Evolutionary conservation across 2,329 filamentous ascomycete species (phyloP).

Genomic region (Orbilia oligospora): DNA sequence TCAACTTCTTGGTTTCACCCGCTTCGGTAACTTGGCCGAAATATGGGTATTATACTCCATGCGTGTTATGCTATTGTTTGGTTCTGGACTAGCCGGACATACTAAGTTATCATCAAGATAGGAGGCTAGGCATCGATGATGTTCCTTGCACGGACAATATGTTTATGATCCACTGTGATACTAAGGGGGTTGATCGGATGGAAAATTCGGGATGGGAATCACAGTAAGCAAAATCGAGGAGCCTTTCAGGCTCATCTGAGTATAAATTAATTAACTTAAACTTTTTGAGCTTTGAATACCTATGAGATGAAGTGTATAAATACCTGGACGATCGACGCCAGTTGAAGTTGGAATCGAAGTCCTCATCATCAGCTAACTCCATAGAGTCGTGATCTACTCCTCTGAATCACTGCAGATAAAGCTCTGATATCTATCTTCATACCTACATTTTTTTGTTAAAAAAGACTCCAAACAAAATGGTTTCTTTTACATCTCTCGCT

Average conservation of each 20-base stretch:
- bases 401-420: background rate
- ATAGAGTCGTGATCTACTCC: background rate
- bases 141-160: slow-evolving; percentile 6
- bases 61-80: background rate
- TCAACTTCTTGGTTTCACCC: background rate
- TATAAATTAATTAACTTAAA: background rate
- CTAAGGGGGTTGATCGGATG: background rate
- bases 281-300: background rate
- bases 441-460: background rate
- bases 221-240: background rate
- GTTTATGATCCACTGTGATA: background rate
- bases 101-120: background rate
- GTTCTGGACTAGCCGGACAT: background rate
- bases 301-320: slow-evolving; percentile 1
- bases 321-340: slow-evolving; percentile 7
- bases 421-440: background rate
- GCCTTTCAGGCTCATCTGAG: slow-evolving; percentile 22
- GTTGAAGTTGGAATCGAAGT: background rate
- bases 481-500: slow-evolving; percentile 33
- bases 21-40: slow-evolving; percentile 19
- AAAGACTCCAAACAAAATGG: slow-evolving; percentile 25
- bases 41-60: slow-evolving; percentile 2
- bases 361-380: background rate
- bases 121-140: slow-evolving; percentile 4
- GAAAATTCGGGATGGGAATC: background rate